Percentiles rank a stretch among this genome's conserved stretches.
These are phyloP conservation scores for Alternaria triticimaculans DNA, from an alignment of 2,329 filamentous ascomycete genomes.

Conservation along the genomic window DNA sequence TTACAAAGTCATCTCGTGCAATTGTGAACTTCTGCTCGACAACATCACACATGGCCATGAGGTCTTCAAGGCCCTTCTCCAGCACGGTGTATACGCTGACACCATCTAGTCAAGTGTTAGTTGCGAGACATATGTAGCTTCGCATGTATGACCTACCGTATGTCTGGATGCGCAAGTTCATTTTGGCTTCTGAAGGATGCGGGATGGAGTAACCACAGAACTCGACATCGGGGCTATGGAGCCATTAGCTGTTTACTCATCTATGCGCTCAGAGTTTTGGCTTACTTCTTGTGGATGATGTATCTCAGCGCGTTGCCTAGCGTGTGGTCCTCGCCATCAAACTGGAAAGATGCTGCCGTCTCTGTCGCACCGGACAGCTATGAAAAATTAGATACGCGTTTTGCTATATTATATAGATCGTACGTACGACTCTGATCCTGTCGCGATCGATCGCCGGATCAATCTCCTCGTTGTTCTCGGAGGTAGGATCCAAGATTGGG, in stretches of 20 bases:
- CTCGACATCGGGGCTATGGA: constrained; percentile 83
- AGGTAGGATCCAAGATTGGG: constrained; percentile 33
- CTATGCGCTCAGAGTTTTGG: not conserved
- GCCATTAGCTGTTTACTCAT: not conserved
- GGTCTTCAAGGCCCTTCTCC: constrained; percentile 85
- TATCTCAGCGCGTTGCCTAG: constrained; percentile 92
- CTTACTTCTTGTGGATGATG: constrained; percentile 98
- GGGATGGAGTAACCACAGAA: constrained; percentile 99
- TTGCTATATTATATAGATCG: too few relatives aligned
- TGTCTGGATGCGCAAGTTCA: constrained; percentile 97
- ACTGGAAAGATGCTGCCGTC: constrained; percentile 92
- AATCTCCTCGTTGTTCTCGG: constrained; percentile 36
- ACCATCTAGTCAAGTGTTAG: constrained; percentile 63
- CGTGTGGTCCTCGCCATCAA: constrained; percentile 92
- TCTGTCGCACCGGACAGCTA: constrained; percentile 84
- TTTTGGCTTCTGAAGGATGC: constrained; percentile 92
- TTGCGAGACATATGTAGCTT: not conserved
- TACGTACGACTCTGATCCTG: constrained; percentile 54
- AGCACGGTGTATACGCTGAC: constrained; percentile 84
- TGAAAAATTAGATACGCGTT: not conserved
- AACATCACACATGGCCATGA: constrained; percentile 91
- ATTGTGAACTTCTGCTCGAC: constrained; percentile 87
- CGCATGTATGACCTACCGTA: constrained; percentile 67
- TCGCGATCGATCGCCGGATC: constrained; percentile 50
- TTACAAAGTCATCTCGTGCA: constrained; percentile 68